Evolutionary conservation across 2,329 filamentous ascomycete genomes (phyloP), one percentile per base, ranked within the genome.

Genomic region (Leptographium procerum): DNA sequence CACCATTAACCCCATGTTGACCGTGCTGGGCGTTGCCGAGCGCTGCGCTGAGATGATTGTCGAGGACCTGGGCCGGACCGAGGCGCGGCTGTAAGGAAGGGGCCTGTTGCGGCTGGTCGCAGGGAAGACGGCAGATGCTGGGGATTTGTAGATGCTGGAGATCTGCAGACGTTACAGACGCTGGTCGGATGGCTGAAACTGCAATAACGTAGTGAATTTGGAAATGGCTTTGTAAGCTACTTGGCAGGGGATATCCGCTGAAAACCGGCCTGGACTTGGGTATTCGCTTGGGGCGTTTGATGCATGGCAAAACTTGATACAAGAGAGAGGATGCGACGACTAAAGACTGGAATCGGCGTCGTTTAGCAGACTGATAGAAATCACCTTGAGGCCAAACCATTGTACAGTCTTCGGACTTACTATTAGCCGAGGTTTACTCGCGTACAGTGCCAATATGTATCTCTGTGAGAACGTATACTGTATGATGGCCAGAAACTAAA

Each of bases 1-100:
- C 2, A 64, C 60, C 33, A 62, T 64, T 47, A 62, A 64, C 59
- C 61, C 62, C 36, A 62, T 95, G 91, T 75, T 95, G 68, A 96
- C 90, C 1, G 90, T 95, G 6, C 72, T 95, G 68, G 86, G 83
- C 57, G 83, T 95, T 66, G 91, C 88, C 9, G 91, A 96, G 81
- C 80, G 88, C 59, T 86, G 84, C 7, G 91, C 91, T 0, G 91
- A 96, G 78, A 72, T 96, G 70, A 86, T 96, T 69, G 86, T 86
- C 33, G 78, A 85, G 69, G 84, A 89, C 64, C 87, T 82, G 8
- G 59, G 60, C 29, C 57, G 65, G 59, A 52, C 28, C 9, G 52
- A 56, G 34, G 50, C 59, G 26, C 47, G 55, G 45, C 34, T 64
- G 58, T 64, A 55, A 26, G n/a, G 36, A 13, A 40, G 4, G 1